phyloP scores from a whole-genome alignment of 2,329 filamentous ascomycete genomes.

The Penicillium sp. region DNA sequence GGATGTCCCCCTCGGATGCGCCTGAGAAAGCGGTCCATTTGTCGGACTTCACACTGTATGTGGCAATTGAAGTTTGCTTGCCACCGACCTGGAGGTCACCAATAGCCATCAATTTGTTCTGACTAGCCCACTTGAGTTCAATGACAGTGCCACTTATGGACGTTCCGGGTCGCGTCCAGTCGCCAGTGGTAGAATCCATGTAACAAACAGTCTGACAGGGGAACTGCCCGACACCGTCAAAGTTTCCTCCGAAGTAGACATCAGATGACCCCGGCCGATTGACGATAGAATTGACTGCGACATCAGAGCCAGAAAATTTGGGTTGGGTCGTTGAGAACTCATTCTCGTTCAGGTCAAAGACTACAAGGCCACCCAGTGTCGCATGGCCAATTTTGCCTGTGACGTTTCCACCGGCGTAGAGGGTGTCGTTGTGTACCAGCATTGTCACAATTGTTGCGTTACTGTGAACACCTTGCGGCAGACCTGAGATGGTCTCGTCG shows the following conservation, averaged over 20 bases:
- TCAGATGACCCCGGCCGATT: conserved; percentile 66
- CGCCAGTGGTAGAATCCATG: conserved; percentile 64
- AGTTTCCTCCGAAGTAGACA: conserved; percentile 82
- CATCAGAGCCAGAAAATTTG: conserved; percentile 65
- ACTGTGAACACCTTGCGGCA: conserved; percentile 59
- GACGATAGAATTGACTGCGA: conserved; percentile 72
- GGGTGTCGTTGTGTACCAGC: conserved; percentile 60
- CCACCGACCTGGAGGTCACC: conserved; percentile 69
- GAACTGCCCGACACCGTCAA: conserved; percentile 76
- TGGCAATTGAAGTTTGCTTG: conserved; percentile 64
- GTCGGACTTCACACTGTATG: conserved; percentile 65
- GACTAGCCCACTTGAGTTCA: conserved; percentile 70
- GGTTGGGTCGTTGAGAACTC: conserved; percentile 66
- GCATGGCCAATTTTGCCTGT: conserved; percentile 63
- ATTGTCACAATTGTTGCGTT: conserved; percentile 74
- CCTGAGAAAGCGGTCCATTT: conserved; percentile 61
- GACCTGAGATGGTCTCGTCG: conserved; percentile 65
- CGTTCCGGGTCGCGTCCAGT: conserved; percentile 77
- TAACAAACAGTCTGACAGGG: conserved; percentile 78
- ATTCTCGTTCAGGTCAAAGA: conserved; percentile 68
- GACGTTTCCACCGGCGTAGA: conserved; percentile 80
- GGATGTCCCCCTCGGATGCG: conserved; percentile 53
- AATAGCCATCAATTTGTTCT: conserved; percentile 68
- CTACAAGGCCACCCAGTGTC: conserved; percentile 67
- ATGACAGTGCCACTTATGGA: conserved; percentile 68